Base-by-base conservation (phyloP, 768 basidiomycete genomes). In the Rhizopogon salebrosus region DNA sequence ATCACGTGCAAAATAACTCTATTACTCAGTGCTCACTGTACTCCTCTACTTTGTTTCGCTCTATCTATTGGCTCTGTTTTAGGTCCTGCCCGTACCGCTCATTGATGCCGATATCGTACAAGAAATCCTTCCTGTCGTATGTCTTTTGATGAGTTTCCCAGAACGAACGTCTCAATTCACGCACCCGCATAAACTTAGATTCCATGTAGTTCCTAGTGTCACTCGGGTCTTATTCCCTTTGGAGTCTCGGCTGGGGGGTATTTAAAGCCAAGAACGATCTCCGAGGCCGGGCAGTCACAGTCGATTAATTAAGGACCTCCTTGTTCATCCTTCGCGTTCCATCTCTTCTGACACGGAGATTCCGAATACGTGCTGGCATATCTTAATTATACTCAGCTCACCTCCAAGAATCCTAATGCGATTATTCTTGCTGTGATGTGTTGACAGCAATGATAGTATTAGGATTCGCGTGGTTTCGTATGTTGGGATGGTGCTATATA, bases 141-240 rank as follows among this genome's bases (percentile, higher is more conserved):
- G 84, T 72, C 26, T 2, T 45, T 26, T 46, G 14, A 11, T 50
- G 29, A 31, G 31, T 38, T 23, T n/a, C 20, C 36, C n/a, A 50
- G 46, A 0, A 36, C 22, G 38, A 6, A 23, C 29, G 40, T 42
- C 24, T 22, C 20, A 11, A 24, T 36, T 31, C 26, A 48, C 16
- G 26, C 1, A 48, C 41, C 23, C 4, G 35, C 24, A 53, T 48
- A 11, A 23, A 23, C 42, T n/a, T 52, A 90, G 89, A 66, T 91
- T 27, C 89, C 89, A 3, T 92, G 86, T 91, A 88, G 88, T 62
- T 89, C 8, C 77, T 92, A 11, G 84, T 92, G 2, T 73, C 84
- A 1, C 89, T 89, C 57, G 90, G 90, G 11, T 82, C 89, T 1
- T 92, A 88, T 64, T 85, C 85, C 16, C 77, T 92, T 10, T 82